Evolutionary conservation across 306 rosid genomes (phyloP), one percentile per base, ranked within the genome.

Genomic region (Begonia masoniana): DNA sequence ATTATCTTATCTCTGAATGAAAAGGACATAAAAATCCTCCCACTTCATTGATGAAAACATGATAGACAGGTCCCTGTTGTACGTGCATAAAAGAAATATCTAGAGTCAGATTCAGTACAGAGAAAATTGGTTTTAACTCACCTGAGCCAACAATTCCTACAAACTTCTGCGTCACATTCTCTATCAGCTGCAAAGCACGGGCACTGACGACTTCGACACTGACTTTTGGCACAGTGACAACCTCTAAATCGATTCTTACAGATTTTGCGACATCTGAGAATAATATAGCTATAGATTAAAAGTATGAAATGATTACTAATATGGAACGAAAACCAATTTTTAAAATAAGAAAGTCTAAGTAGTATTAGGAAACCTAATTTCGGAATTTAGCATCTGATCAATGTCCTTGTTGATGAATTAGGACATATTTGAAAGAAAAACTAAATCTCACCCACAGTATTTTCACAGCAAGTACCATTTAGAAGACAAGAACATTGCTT

Each of bases 181-280:
- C 97, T 80, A 66, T 91, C 97, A 15, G 97, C 97, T 67, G 97
- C 97, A 85, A 91, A 91, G 71, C 96, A 91, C 23, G 97, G 97
- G 58, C 99, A 86, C 54, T 91, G 96, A 64, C 95, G 88, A 60
- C 99, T 86, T 62, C 96, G 81, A 61, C 96, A 91, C 76, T 86
- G 99, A 81, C 99, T 91, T 75, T 91, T 91, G 10, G 99, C 99
- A 74, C 99, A 83, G 62, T 91, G 99, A 58, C 99, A 83, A 45
- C 96, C 99, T 70, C 99, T 83, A 66, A 86, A 91, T 64, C 84
- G 81, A 63, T 91, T 86, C 71, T 91, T 91, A 79, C 96, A 86
- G 62, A 76, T 81, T 83, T 92, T 92, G 12, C 93, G 94, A 74
- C 96, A 83, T 53, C 96, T 91, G 60, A 51, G 68, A 31, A 63